Evolutionary conservation across 805 yeast genomes (phyloP).

Genomic region (Lipomyces yamanashiensis): DNA sequence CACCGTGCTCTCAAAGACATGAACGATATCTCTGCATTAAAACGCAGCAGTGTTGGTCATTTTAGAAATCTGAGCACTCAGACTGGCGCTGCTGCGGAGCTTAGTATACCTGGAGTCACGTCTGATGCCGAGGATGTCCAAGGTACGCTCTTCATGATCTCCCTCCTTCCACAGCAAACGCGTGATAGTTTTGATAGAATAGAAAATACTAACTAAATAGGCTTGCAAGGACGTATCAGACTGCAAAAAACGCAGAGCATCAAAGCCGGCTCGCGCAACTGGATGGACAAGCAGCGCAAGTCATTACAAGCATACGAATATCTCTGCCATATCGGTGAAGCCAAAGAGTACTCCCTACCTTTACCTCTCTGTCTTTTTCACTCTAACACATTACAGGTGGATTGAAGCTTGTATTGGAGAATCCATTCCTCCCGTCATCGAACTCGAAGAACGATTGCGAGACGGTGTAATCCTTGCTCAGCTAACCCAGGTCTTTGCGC

Average conservation of each 20-base stretch:
- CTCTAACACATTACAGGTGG: slow-evolving; percentile 54
- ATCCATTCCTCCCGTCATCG: slow-evolving; percentile 59
- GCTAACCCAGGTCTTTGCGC: slow-evolving; percentile 71
- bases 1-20: slow-evolving; percentile 16
- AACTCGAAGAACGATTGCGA: slow-evolving; percentile 68
- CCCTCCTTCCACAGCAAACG: neutral
- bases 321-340: slow-evolving; percentile 77
- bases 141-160: slow-evolving; percentile 16
- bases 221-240: slow-evolving; percentile 44
- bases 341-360: slow-evolving; percentile 55
- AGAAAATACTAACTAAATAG: slow-evolving; percentile 6
- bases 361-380: neutral
- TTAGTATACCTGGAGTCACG: slow-evolving; percentile 42
- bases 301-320: slow-evolving; percentile 69
- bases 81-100: slow-evolving; percentile 20
- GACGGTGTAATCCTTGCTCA: slow-evolving; percentile 88
- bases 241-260: slow-evolving; percentile 42
- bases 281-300: slow-evolving; percentile 52
- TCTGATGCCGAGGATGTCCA: slow-evolving; percentile 43
- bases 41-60: slow-evolving; percentile 38
- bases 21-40: slow-evolving; percentile 34
- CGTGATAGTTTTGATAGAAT: too few species aligned
- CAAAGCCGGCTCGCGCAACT: slow-evolving; percentile 26
- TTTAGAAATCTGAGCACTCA: slow-evolving; percentile 38
- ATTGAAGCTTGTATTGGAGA: slow-evolving; percentile 66